Evolutionary conservation across 306 rosid species (phyloP), one percentile per base, ranked within the genome.

Genomic region (Vigna unguiculata): DNA sequence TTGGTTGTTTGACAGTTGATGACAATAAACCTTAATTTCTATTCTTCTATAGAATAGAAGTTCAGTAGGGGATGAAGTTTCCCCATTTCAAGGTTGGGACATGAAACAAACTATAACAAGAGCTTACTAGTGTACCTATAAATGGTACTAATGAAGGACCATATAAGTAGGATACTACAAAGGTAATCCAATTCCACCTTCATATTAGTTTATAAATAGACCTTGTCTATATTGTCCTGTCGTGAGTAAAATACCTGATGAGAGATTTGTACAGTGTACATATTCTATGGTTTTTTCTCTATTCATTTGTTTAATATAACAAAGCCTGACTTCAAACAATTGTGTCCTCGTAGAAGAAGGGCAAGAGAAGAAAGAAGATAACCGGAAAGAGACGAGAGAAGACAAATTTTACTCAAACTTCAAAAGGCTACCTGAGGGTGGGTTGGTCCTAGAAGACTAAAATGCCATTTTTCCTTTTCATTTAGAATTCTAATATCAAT

Each of bases 361-460:
- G 53, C 80, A 82, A 78, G 79, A 85, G 84, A 71, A 74, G 88
- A 82, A 78, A 81, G 82, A 55, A 13, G 59, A 85, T 74, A 85
- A 69, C 57, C 22, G 83, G 88, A 80, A 78, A 78, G 80, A 85
- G 84, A 82, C 74, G 71, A 70, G 81, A 55, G 79, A 49, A 69
- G 81, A 21, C 79, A 69, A 78, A 36, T 74, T 63, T 78, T 78
- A 58, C 86, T 38, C 80, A 24, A 74, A 85, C 78, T 69, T 64
- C 88, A 78, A 82, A 66, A 69, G 74, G 82, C 74, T 78, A 78
- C 84, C 74, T 75, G 65, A 77, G 79, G 88, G 86, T 78, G 86
- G 84, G 86, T 78, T 82, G 86, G 84, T 75, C 88, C 79, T 82
- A 75, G 81, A 81, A 82, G 79, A 71, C 80, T 85, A 72, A 59